These are phyloP conservation scores for Fusarium sp. DNA, from an alignment of 2,329 filamentous ascomycete genomes.

Conservation along the genomic window DNA sequence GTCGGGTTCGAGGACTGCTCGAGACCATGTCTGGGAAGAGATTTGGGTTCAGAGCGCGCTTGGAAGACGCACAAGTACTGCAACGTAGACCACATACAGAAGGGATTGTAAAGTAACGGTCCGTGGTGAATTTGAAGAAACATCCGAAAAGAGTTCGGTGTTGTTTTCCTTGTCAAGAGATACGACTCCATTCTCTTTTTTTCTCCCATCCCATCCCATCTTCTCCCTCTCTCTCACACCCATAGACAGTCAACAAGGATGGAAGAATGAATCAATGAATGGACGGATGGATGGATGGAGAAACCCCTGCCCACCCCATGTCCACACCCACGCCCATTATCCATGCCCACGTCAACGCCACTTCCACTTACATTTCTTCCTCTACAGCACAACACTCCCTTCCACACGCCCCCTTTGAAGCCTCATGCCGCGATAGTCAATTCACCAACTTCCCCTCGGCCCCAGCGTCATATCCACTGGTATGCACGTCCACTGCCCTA, in stretches of 20 bases:
- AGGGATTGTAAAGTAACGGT: conserved; percentile 1
- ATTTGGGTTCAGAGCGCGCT: neutral
- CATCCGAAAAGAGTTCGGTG: conserved; percentile 32
- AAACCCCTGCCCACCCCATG: conserved; percentile 10
- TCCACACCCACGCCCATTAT: conserved; percentile 10
- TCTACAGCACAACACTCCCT: neutral
- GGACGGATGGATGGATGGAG: conserved; percentile 14
- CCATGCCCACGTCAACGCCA: conserved; percentile 14
- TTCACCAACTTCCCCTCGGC: conserved; percentile 22
- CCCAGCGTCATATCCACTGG: conserved; percentile 40
- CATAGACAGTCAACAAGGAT: conserved; percentile 10
- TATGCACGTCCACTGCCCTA: conserved; percentile 35
- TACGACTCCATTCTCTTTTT: conserved; percentile 20
- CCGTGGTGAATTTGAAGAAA: conserved; percentile 21
- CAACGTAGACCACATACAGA: neutral
- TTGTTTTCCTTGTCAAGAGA: conserved; percentile 33
- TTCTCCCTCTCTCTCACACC: conserved; percentile 24
- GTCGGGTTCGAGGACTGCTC: conserved; percentile 38
- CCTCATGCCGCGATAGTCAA: conserved; percentile 28
- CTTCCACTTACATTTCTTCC: conserved; percentile 15
- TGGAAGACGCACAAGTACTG: neutral
- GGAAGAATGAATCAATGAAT: conserved; percentile 1
- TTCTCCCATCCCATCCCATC: neutral
- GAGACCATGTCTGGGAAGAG: conserved; percentile 25
- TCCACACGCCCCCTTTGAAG: conserved; percentile 17